phyloP scores from a whole-genome alignment of 768 basidiomycete species.

The Pulveroboletus sp. region DNA sequence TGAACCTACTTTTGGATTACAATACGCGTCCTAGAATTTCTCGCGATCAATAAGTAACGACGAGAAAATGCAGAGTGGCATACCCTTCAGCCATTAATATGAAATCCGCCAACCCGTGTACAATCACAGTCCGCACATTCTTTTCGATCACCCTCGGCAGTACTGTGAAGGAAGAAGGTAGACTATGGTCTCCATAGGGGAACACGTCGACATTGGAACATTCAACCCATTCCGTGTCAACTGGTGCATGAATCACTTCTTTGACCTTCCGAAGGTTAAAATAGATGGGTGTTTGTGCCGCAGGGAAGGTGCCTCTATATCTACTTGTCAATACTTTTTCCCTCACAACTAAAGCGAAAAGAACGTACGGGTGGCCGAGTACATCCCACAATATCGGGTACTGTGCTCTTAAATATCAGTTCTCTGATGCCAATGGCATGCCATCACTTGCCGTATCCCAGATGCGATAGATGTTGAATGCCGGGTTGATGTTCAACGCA shows the following conservation, averaged over 20 bases:
- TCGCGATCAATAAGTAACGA: conserved; percentile 10
- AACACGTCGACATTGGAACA: conserved; percentile 63
- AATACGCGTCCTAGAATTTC: conserved; percentile 46
- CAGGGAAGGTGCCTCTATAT: conserved; percentile 50
- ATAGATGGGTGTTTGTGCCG: conserved; percentile 63
- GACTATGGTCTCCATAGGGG: conserved; percentile 56
- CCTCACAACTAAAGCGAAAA: neutral
- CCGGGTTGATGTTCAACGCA: conserved; percentile 63
- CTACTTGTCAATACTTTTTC: neutral
- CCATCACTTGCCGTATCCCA: conserved; percentile 55
- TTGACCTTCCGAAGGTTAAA: conserved; percentile 68
- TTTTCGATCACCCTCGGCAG: conserved; percentile 76
- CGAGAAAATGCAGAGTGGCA: conserved; percentile 18
- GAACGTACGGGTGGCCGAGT: conserved; percentile 70
- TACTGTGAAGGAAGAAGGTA: conserved; percentile 61
- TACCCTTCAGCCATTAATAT: conserved; percentile 74
- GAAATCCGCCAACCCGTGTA: conserved; percentile 73
- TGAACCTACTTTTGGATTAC: conserved; percentile 60
- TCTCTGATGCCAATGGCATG: neutral
- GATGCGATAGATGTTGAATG: conserved; percentile 75
- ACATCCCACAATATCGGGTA: conserved; percentile 77
- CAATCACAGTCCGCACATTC: conserved; percentile 62
- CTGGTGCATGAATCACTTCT: conserved; percentile 65
- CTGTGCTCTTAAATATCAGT: conserved; percentile 11
- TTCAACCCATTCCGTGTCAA: conserved; percentile 56